These are phyloP conservation scores for Leishmania amazonensis DNA, from an alignment of 208 protist genomes.

Conservation along the genomic window DNA sequence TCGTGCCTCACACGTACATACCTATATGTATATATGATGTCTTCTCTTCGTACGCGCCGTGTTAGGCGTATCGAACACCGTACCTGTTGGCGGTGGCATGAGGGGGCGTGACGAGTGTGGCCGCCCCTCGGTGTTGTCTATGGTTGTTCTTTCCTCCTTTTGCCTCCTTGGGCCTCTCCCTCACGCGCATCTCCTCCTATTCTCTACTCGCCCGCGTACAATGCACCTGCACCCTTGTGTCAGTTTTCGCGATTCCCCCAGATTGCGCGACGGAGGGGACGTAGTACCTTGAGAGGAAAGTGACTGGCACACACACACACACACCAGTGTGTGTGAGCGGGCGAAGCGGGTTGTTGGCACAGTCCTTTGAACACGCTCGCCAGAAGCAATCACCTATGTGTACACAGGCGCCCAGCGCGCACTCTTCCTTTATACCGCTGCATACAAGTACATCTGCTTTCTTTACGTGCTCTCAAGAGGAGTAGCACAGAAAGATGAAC, in stretches of 20 bases:
- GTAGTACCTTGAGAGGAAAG: not conserved
- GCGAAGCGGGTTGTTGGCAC: not conserved
- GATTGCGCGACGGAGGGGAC: not conserved
- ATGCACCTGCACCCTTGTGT: not conserved
- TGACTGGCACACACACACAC: not conserved
- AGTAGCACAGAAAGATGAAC: slow-evolving; percentile 3
- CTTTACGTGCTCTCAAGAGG: not conserved
- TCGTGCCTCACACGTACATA: not conserved
- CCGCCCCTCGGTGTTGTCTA: not conserved
- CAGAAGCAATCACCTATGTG: not conserved
- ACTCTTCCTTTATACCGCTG: not conserved
- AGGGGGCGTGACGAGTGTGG: not conserved
- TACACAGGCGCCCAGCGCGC: not conserved
- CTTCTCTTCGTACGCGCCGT: not conserved
- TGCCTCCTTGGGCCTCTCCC: not conserved
- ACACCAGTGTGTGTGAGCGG: not conserved
- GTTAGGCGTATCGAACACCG: not conserved
- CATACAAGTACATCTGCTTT: not conserved
- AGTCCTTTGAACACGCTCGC: not conserved
- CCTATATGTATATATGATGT: no score
- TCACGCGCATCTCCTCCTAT: not conserved
- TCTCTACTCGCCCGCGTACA: not conserved
- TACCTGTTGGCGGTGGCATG: not conserved
- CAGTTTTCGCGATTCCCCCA: not conserved
- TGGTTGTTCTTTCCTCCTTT: slow-evolving; percentile 8